Base-by-base conservation (phyloP, 1,284 basidiomycete genomes). In the Apiotrichum brassicae region DNA sequence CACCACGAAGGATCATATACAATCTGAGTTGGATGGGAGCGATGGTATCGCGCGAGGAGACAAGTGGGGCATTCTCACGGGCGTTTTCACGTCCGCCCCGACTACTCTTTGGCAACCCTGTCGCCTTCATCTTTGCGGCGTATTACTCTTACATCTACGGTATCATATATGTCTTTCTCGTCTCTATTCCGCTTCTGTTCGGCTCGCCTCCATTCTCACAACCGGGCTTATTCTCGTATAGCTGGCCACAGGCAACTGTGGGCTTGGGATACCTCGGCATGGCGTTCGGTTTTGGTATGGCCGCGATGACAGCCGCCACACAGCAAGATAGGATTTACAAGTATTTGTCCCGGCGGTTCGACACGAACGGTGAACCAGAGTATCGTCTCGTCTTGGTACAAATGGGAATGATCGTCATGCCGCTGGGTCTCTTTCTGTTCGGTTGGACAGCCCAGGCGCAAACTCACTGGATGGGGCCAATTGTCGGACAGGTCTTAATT, bases 141-240 rank as follows among this genome's bases (percentile, higher is more conserved):
- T 77, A 78, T 57, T 75, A 76, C 46, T 72, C 75, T 0, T 77
- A 75, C 56, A 65, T 75, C 42, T 77, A 77, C 50, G 65, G 59
- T 28, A 62, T 70, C 43, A 73, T 75, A 35, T 75, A 74, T 52
- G 43, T 76, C 16, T 74, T 74, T 51, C 65, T 77, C 39, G 67
- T 77, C 25, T 66, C 68, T 8, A 60, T 76, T 11, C 75, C 75
- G 4, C 52, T 78, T 1, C 56, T 76, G 22, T 78, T 72, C 47
- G 70, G 68, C 9, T 55, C 64, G 16, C 57, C 65, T 16, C 72
- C 75, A 14, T 68, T 65, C 46, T 46, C 51, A 8, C 55, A 55
- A 1, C 57, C 53, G 0, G 59, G 54, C 0, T 54, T 77, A 12
- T 75, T 75, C 40, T 66, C 68, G 0, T 77, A 77, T 57, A 49